Evolutionary conservation across 2,329 filamentous ascomycete genomes (phyloP).

Genomic region (Pyrenophora seminiperda): DNA sequence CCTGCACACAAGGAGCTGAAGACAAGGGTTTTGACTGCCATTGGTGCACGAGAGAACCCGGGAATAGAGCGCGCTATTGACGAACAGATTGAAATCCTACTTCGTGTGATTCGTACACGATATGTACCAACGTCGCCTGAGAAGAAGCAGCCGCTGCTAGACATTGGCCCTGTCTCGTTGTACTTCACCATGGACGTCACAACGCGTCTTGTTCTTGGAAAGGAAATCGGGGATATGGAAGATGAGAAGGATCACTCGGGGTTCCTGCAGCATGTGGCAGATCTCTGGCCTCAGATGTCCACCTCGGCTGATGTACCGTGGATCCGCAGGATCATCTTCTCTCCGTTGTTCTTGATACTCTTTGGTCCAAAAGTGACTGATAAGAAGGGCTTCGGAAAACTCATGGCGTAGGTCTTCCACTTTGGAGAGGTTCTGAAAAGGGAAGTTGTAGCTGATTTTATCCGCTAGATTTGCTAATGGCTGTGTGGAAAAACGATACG

Average conservation of each 20-base stretch:
- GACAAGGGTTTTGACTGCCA: neutral
- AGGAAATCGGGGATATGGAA: slow-evolving; percentile 13
- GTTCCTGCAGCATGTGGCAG: slow-evolving; percentile 2
- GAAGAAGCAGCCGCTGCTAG: neutral
- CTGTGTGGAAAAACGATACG: too few relatives aligned
- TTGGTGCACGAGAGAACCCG: slow-evolving; percentile 5
- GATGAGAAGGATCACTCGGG: slow-evolving; percentile 11
- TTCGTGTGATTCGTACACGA: slow-evolving; percentile 2
- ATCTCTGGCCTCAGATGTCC: slow-evolving; percentile 5
- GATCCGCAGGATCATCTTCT: slow-evolving; percentile 10
- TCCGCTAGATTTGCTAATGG: neutral
- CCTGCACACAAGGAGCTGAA: neutral
- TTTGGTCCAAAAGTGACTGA: slow-evolving; percentile 1
- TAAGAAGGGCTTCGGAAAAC: slow-evolving; percentile 3
- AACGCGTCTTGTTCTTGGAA: slow-evolving; percentile 12
- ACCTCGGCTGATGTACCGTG: slow-evolving; percentile 9
- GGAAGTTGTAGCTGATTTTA: too few relatives aligned
- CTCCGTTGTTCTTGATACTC: slow-evolving; percentile 4
- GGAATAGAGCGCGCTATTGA: slow-evolving; percentile 4
- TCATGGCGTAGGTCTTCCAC: slow-evolving; percentile 4
- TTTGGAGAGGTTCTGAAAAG: too few relatives aligned
- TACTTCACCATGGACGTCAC: slow-evolving; percentile 19
- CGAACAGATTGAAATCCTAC: slow-evolving; percentile 2
- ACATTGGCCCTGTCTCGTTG: neutral
- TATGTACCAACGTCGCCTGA: neutral